phyloP scores from a whole-genome alignment of 441 rosid species.

The Theobroma grandiflorum region DNA sequence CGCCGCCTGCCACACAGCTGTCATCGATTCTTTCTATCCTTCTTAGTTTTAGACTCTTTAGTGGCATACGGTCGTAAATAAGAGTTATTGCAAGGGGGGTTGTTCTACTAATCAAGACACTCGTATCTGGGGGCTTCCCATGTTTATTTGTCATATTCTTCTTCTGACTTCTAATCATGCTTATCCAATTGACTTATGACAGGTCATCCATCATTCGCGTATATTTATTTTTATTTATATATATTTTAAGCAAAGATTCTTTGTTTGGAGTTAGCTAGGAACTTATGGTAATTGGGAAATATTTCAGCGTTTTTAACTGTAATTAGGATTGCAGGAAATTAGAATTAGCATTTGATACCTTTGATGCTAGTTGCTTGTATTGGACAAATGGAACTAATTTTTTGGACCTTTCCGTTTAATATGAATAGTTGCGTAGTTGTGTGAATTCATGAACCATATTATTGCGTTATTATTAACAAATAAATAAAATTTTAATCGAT shows the following conservation, averaged over 20 bases:
- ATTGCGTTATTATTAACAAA: not conserved
- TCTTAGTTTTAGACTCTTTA: too few relatives aligned
- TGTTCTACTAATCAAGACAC: too few relatives aligned
- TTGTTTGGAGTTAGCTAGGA: not conserved
- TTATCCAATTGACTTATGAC: not conserved
- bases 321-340: not conserved
- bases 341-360: not conserved
- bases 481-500: not conserved
- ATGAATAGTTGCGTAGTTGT: not conserved
- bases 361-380: not conserved
- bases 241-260: not conserved
- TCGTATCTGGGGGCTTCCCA: too few relatives aligned
- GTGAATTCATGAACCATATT: not conserved
- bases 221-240: not conserved
- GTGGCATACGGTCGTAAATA: too few relatives aligned
- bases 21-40: not conserved
- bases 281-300: too few relatives aligned
- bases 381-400: not conserved
- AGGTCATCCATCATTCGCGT: not conserved
- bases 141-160: too few relatives aligned
- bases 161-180: not conserved
- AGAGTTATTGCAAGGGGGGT: too few relatives aligned
- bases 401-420: not conserved
- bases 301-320: too few relatives aligned
- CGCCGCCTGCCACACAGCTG: slow-evolving; percentile 27